These are phyloP conservation scores for Jimgerdemannia lactiflua DNA, from an alignment of 192 early-diverging fungal genomes.

Conservation along the genomic window DNA sequence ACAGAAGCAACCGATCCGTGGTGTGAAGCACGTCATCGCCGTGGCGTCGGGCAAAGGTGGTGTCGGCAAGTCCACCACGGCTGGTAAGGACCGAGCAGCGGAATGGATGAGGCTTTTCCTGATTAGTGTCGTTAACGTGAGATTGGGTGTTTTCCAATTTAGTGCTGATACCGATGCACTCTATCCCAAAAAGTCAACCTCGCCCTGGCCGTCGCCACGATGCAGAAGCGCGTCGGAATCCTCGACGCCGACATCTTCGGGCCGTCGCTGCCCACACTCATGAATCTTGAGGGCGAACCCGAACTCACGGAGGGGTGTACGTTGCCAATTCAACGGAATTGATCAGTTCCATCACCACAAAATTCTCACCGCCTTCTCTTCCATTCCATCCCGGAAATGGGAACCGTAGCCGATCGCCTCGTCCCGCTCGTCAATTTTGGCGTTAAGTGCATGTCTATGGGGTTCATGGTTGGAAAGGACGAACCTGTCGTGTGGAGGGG, in stretches of 20 bases:
- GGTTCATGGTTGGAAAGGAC: slow-evolving; percentile 75
- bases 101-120: too few species aligned
- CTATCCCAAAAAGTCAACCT: slow-evolving; percentile 59
- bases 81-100: slow-evolving; percentile 42
- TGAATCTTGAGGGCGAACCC: slow-evolving; percentile 78
- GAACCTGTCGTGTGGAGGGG: slow-evolving; percentile 87
- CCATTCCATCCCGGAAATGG: not conserved
- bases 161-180: not conserved
- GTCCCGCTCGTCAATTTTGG: slow-evolving; percentile 83
- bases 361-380: not conserved
- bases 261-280: slow-evolving; percentile 81
- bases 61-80: slow-evolving; percentile 87
- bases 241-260: slow-evolving; percentile 95
- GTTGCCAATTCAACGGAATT: not conserved
- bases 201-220: slow-evolving; percentile 61
- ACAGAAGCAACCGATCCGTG: slow-evolving; percentile 59
- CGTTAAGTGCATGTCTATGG: slow-evolving; percentile 89
- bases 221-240: slow-evolving; percentile 62
- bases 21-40: slow-evolving; percentile 73
- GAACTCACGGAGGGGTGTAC: slow-evolving; percentile 52
- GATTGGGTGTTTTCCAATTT: not conserved
- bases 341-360: not conserved
- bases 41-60: slow-evolving; percentile 92
- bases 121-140: not conserved
- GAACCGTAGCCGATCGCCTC: slow-evolving; percentile 43